Evolutionary conservation across 1,284 basidiomycete genomes (phyloP), one percentile per base, ranked within the genome.

Genomic region (Ustilago tritici): DNA sequence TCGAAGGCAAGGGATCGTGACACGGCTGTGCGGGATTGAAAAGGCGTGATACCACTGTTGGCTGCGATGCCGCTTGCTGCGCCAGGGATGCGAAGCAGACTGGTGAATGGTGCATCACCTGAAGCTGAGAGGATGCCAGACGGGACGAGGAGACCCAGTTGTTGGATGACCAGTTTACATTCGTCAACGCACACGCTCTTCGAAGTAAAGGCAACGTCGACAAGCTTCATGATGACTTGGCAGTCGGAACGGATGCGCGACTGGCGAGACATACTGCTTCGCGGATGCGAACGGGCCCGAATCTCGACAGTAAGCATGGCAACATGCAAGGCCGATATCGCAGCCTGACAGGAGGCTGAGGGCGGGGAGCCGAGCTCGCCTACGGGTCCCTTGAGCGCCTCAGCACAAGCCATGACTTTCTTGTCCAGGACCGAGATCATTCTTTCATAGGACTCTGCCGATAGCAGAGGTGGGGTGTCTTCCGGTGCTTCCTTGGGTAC

Each of bases 381-480:
- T 9, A 17, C 15, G 11, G 28, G 12, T 4, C 56, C 59, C 11
- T 55, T 15, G 17, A 73, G 54, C 15, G 36, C 43, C 7, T 49
- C 41, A 10, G 65, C 50, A 40, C 70, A 73, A 11, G 54, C 57
- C 15, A 52, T 38, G n/a, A 68, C 36, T 34, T 61, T 73, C 31
- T 56, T 73, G 0, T 73, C 70, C n/a, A 73, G 61, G 11, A 67
- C 32, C 34, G 61, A 17, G 0, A 54, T 50, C 43, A 73, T 58
- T 7, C 70, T 52, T 6, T 61, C 43, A 49, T 65, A 61, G 17
- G 58, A 57, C 23, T 68, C 61, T 4, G 14, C 23, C 6, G 62
- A 73, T 3, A 61, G 49, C 50, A 73, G 49, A 14, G 50, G 28
- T 23, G 62, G 54, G 4, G 35, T 19, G 15, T 49, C 41, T 17